Percentiles rank a stretch among this genome's conserved stretches.
phyloP scores from a whole-genome alignment of 495 filamentous ascomycete genomes.

The Trichoderma gamsii region DNA sequence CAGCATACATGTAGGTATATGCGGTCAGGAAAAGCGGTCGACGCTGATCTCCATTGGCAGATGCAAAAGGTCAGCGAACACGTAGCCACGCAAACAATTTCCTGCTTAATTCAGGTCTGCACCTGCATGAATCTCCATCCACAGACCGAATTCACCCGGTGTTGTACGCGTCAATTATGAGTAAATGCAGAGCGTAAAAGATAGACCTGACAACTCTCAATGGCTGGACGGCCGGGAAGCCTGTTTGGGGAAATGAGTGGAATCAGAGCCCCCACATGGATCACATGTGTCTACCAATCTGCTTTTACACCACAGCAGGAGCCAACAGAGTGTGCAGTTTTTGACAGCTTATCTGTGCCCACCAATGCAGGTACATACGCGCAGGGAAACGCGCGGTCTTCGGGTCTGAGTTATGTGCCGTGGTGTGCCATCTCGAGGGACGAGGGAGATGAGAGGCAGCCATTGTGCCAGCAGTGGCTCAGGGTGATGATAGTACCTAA shows the following conservation, averaged over 20 bases:
- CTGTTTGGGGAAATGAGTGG: not conserved
- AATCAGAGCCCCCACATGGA: not conserved
- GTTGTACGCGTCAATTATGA: not conserved
- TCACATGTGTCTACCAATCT: not conserved
- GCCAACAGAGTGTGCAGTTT: no score
- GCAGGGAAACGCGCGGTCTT: no score
- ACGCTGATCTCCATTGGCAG: not conserved
- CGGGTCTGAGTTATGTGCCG: no score
- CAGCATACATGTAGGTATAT: not conserved
- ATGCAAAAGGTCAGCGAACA: not conserved
- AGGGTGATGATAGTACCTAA: no score
- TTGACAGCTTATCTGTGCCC: no score
- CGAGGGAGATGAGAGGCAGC: no score
- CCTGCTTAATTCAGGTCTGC: not conserved
- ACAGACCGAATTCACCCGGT: not conserved
- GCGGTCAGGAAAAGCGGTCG: conserved; percentile 11
- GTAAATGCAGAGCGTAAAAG: not conserved
- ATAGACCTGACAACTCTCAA: not conserved
- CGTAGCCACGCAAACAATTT: not conserved
- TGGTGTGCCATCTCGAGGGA: no score
- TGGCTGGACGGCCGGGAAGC: not conserved
- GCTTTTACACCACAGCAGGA: no score
- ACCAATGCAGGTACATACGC: no score
- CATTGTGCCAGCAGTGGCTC: no score
- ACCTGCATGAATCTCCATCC: not conserved